These are phyloP conservation scores for Microascus cirrosus DNA, from an alignment of 2,329 filamentous ascomycete genomes.

Conservation along the genomic window DNA sequence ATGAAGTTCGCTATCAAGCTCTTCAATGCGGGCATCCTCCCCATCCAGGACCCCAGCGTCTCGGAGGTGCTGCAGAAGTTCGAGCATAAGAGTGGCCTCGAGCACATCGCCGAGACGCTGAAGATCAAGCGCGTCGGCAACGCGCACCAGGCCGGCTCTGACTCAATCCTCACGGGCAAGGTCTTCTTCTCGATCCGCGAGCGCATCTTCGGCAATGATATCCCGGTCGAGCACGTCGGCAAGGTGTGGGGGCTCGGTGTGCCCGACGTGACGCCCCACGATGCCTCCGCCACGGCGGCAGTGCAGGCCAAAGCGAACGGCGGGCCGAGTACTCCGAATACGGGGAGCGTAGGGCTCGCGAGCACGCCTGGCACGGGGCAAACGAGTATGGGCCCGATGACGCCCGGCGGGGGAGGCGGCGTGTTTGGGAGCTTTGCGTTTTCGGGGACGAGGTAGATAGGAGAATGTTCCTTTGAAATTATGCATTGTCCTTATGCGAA, in stretches of 20 bases:
- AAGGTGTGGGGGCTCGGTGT: slow-evolving; percentile 90
- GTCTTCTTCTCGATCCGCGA: slow-evolving; percentile 92
- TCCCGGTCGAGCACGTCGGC: slow-evolving; percentile 72
- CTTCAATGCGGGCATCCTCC: slow-evolving; percentile 51
- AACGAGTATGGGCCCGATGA: slow-evolving; percentile 58
- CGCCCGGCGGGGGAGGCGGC: slow-evolving; percentile 63
- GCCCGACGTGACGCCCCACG: slow-evolving; percentile 34
- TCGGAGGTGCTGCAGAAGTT: slow-evolving; percentile 72
- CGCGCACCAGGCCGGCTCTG: slow-evolving; percentile 86
- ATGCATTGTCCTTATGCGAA: background rate
- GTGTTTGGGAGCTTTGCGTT: slow-evolving; percentile 65
- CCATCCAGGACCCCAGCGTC: slow-evolving; percentile 51
- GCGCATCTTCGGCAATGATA: slow-evolving; percentile 73
- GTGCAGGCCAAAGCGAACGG: slow-evolving; percentile 33
- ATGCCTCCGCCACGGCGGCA: slow-evolving; percentile 19
- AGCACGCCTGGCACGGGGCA: slow-evolving; percentile 34
- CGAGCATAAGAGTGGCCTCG: slow-evolving; percentile 81
- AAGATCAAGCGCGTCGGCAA: slow-evolving; percentile 81
- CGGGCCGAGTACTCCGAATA: slow-evolving; percentile 57
- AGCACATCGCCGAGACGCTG: slow-evolving; percentile 87
- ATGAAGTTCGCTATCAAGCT: slow-evolving; percentile 79
- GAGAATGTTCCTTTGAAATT: background rate
- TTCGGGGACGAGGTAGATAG: slow-evolving; percentile 23
- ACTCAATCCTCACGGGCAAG: slow-evolving; percentile 83
- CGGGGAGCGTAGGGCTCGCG: slow-evolving; percentile 38